These are phyloP conservation scores for Neurospora cerealis DNA, from an alignment of 495 filamentous ascomycete species.

Conservation along the genomic window DNA sequence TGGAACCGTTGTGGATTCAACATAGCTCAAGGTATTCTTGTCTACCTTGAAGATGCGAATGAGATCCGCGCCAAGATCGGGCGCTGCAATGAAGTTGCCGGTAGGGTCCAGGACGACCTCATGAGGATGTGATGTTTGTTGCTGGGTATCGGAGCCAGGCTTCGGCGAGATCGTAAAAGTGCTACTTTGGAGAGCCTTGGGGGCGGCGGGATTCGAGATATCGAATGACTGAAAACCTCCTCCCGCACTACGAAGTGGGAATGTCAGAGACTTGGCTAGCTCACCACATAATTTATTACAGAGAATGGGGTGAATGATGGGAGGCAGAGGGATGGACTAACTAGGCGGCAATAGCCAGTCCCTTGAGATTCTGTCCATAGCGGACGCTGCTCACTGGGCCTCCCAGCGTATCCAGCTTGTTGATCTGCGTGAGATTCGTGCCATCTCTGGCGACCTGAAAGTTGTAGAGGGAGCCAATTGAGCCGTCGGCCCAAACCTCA, in stretches of 20 bases:
- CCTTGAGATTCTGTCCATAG: slow-evolving; percentile 29
- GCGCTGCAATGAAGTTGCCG: slow-evolving; percentile 50
- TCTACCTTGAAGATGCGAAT: slow-evolving; percentile 53
- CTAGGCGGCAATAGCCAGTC: slow-evolving; percentile 41
- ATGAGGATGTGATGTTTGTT: slow-evolving; percentile 59
- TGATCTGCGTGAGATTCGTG: slow-evolving; percentile 22
- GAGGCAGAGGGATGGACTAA: slow-evolving; percentile 16
- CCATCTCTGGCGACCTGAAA: slow-evolving; percentile 28
- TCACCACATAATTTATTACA: neutral
- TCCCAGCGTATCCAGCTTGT: slow-evolving; percentile 20
- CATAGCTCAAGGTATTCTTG: slow-evolving; percentile 24
- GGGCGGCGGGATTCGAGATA: slow-evolving; percentile 15
- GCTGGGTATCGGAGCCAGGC: slow-evolving; percentile 41
- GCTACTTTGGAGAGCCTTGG: slow-evolving; percentile 36
- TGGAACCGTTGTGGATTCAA: slow-evolving; percentile 20
- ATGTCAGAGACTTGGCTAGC: slow-evolving; percentile 1
- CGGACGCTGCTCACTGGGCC: slow-evolving; percentile 38
- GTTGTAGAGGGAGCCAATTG: slow-evolving; percentile 19
- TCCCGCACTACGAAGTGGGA: slow-evolving; percentile 9
- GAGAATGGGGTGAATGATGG: neutral
- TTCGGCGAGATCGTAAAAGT: slow-evolving; percentile 41
- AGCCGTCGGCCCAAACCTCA: slow-evolving; percentile 31
- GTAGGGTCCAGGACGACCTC: slow-evolving; percentile 61
- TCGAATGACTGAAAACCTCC: slow-evolving; percentile 13
- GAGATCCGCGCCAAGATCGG: slow-evolving; percentile 66